These are phyloP conservation scores for Crinitomyces ghanaensis DNA, from an alignment of 805 yeast genomes.

Conservation along the genomic window DNA sequence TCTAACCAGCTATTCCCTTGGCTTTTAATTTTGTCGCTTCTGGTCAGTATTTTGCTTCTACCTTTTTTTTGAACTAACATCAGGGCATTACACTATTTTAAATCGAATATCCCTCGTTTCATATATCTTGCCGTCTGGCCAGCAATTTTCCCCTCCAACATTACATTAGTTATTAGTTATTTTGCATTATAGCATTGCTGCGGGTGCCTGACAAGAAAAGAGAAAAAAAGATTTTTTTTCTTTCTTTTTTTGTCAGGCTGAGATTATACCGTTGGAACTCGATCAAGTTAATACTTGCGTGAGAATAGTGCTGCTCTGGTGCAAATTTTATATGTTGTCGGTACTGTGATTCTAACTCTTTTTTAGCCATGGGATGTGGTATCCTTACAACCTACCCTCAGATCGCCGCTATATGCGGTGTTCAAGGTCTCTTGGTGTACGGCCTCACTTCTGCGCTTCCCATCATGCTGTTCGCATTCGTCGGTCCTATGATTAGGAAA, in stretches of 20 bases:
- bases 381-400: slow-evolving; percentile 75
- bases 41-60: slow-evolving; percentile 43
- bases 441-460: slow-evolving; percentile 74
- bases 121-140: not conserved
- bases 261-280: slow-evolving; percentile 68
- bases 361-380: slow-evolving; percentile 80
- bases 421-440: slow-evolving; percentile 79
- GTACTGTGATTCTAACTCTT: slow-evolving; percentile 9
- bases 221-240: no score
- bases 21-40: slow-evolving; percentile 86
- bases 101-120: not conserved
- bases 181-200: no score
- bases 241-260: slow-evolving; percentile 36
- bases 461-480: slow-evolving; percentile 64
- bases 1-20: slow-evolving; percentile 41
- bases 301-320: slow-evolving; percentile 37
- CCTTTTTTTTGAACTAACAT: not conserved
- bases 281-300: slow-evolving; percentile 77
- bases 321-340: slow-evolving; percentile 3
- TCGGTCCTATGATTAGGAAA: slow-evolving; percentile 71
- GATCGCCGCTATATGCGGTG: slow-evolving; percentile 74
- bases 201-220: no score
- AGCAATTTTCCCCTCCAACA: not conserved
- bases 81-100: slow-evolving; percentile 1
- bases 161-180: not conserved